Evolutionary conservation across 202 grass and related monocot genomes (phyloP), one percentile per base, ranked within the genome.

Genomic region (Schoenoplectus tabernaemontani): DNA sequence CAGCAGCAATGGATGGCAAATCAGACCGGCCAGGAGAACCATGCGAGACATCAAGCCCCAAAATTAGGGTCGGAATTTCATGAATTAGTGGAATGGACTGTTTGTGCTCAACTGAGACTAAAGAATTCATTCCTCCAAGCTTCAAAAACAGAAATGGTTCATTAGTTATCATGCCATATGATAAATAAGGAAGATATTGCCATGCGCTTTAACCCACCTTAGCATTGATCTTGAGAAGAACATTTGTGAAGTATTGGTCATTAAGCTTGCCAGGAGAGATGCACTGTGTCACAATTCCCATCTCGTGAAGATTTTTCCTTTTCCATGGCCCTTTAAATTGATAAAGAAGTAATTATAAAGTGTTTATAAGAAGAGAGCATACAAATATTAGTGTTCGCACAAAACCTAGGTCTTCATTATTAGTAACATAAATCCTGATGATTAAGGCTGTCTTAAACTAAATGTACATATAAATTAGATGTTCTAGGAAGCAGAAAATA

Each of bases 151-250:
- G 68, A 74, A 51, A 75, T 57, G 34, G 66, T 59, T 28, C 46
- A 91, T 2, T 59, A 58, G 57, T 64, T 30, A 64, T 38, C 19
- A 78, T 57, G 17, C 37, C 72, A 77, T 54, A 10, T 42, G 48
- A 41, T 13, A 37, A 73, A 16, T 5, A 48, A 73, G 48, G 4
- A 78, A 44, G 6, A 59, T 9, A 72, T 86, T 60, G 8, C 80
- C 24, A 75, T 33, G 39, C 17, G 83, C 73, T 26, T 85, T 78
- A 60, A 9, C 57, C 43, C 79, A 97, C 89, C 91, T 97, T 97
- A 63, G 89, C 81, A 91, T 97, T 97, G 43, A 97, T 92, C 86
- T 97, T 97, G 24, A 97, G 79, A 75, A 97, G 91, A 82, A 97
- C 83, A 87, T 97, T 97, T 57, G 93, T 93, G 53, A 93, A 88